A percentile compares a stretch with the other conserved stretches of the same genome.
Evolutionary conservation across 2,329 filamentous ascomycete genomes (phyloP).

Genomic region (Epichloe coenophiala): DNA sequence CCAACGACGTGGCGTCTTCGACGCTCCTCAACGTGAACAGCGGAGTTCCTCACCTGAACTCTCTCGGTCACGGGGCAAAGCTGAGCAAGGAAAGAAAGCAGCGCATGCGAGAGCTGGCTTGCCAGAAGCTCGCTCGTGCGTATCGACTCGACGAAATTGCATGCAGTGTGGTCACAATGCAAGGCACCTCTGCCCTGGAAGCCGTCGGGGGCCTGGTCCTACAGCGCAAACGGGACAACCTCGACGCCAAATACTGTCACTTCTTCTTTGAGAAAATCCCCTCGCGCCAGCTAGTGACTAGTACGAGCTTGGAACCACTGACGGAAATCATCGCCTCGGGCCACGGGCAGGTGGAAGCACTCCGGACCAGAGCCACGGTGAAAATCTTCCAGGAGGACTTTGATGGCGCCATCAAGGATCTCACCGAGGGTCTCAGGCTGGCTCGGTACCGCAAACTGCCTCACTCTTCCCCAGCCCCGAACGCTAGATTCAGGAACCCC

Average conservation of each 20-base stretch:
- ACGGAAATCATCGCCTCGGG: slow-evolving; percentile 52
- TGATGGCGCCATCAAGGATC: slow-evolving; percentile 53
- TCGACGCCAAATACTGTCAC: slow-evolving; percentile 75
- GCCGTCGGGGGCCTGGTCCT: slow-evolving; percentile 63
- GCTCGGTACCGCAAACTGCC: slow-evolving; percentile 25
- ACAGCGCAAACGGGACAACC: slow-evolving; percentile 51
- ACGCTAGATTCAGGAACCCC: background rate
- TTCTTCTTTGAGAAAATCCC: slow-evolving; percentile 86
- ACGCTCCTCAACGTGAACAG: slow-evolving; percentile 44
- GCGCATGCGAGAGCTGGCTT: slow-evolving; percentile 68
- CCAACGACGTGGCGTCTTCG: slow-evolving; percentile 56
- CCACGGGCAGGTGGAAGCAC: slow-evolving; percentile 50
- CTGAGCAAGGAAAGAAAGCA: slow-evolving; percentile 65
- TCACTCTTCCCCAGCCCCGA: background rate
- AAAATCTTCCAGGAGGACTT: slow-evolving; percentile 65
- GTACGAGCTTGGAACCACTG: slow-evolving; percentile 53
- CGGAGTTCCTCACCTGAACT: slow-evolving; percentile 8
- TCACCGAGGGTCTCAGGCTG: slow-evolving; percentile 50
- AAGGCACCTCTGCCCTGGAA: slow-evolving; percentile 62
- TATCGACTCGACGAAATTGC: slow-evolving; percentile 76
- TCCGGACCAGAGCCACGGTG: slow-evolving; percentile 62
- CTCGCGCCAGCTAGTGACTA: slow-evolving; percentile 56
- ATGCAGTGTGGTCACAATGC: slow-evolving; percentile 72
- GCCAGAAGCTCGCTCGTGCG: slow-evolving; percentile 61
- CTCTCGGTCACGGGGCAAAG: slow-evolving; percentile 38